phyloP scores from a whole-genome alignment of 169 alveolate genomes.

The Amoebophrya sp. region DNA sequence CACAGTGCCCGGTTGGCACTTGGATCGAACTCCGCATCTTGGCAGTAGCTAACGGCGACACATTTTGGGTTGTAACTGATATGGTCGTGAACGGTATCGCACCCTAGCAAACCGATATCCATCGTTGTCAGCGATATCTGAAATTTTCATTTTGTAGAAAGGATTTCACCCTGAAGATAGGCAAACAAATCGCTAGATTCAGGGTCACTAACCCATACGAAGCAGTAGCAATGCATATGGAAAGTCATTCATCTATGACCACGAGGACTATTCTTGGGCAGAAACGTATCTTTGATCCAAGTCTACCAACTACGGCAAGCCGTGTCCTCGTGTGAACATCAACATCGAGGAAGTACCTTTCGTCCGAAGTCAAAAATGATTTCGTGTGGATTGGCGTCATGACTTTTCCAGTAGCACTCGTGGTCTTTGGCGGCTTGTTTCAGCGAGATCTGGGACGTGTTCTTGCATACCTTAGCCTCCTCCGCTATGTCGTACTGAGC shows the following conservation, averaged over 20 bases:
- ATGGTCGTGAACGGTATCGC: neutral
- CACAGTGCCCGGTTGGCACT: neutral
- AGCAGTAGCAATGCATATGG: no score
- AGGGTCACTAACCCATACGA: no score
- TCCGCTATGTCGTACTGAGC: neutral
- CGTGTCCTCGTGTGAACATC: no score
- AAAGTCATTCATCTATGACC: no score
- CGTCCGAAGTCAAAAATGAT: neutral
- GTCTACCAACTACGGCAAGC: neutral
- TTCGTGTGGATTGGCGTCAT: neutral
- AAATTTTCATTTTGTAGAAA: no score
- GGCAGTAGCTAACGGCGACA: neutral
- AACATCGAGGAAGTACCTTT: neutral
- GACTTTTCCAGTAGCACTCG: slow-evolving; percentile 8
- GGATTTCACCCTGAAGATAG: no score
- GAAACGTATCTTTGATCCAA: neutral
- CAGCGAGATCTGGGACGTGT: neutral
- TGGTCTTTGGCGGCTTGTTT: slow-evolving; percentile 1
- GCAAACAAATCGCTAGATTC: no score
- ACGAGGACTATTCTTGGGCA: neutral
- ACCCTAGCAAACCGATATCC: neutral
- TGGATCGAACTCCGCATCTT: neutral
- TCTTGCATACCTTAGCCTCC: neutral
- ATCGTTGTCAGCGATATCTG: neutral
- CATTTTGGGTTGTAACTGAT: neutral